Evolutionary conservation across 1,284 basidiomycete genomes (phyloP).

Genomic region (Ganoderma leucocontextum): DNA sequence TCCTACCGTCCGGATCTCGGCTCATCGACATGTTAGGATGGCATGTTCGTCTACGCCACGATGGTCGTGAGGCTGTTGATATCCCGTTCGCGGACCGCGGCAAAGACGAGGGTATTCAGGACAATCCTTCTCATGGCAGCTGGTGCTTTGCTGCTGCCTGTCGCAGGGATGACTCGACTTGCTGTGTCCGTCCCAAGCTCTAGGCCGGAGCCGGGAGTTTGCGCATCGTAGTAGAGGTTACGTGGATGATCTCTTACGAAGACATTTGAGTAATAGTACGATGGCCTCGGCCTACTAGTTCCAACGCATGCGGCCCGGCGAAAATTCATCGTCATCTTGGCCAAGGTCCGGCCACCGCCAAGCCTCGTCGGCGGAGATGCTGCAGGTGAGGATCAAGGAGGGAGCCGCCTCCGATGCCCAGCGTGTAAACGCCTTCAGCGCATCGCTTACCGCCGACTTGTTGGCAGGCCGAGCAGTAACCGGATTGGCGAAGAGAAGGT

Average conservation of each 20-base stretch:
- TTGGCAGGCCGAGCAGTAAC: too few species aligned
- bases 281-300: too few species aligned
- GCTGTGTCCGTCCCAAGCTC: too few species aligned
- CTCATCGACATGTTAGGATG: neutral
- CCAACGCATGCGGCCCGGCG: too few species aligned
- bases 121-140: neutral
- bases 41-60: neutral
- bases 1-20: neutral
- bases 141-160: neutral
- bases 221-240: too few species aligned
- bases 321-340: neutral
- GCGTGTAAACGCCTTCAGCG: neutral
- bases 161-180: neutral
- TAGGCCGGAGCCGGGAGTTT: too few species aligned
- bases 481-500: neutral
- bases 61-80: neutral
- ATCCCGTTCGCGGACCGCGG: neutral
- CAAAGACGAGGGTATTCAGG: neutral
- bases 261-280: too few species aligned
- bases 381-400: neutral
- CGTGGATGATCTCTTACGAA: too few species aligned
- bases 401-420: neutral
- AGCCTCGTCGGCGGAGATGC: neutral
- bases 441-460: too few species aligned
- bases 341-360: neutral